Percentiles rank a stretch among this genome's conserved stretches.
phyloP scores from a whole-genome alignment of 164 flowering plant genomes.

The Taxillus chinensis region DNA sequence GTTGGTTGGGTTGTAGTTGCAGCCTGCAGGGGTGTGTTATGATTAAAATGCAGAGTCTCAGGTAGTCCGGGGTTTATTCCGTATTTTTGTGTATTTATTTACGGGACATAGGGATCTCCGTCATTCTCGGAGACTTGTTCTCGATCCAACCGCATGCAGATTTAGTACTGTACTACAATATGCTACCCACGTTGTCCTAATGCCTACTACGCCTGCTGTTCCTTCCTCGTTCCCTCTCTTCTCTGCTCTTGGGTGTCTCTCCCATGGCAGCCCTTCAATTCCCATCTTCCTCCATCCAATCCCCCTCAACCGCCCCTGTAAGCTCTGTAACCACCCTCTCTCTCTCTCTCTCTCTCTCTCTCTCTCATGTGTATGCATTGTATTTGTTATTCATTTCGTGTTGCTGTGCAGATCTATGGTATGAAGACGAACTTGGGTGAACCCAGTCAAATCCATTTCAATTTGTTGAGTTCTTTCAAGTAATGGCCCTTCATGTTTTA shows the following conservation, averaged over 20 bases:
- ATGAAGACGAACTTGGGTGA: conserved; percentile 16
- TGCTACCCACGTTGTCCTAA: too few species aligned
- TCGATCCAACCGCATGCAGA: conserved; percentile 14
- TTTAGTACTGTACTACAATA: too few species aligned
- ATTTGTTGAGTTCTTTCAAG: conserved; percentile 22
- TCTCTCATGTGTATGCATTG: not conserved
- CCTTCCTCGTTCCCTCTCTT: too few species aligned
- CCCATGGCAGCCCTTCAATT: not conserved
- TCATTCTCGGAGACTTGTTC: conserved; percentile 31
- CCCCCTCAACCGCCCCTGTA: not conserved
- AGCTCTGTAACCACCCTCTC: not conserved
- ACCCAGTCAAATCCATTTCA: conserved; percentile 26
- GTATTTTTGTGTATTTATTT: too few species aligned
- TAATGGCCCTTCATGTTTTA: conserved; percentile 10
- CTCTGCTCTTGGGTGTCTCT: not conserved
- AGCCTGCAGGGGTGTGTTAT: too few species aligned
- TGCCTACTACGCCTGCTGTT: too few species aligned
- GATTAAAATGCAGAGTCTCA: too few species aligned
- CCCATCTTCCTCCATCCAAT: not conserved
- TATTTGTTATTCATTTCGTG: not conserved
- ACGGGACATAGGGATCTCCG: conserved; percentile 37
- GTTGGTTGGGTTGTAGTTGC: too few species aligned
- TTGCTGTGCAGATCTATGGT: conserved; percentile 37
- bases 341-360: not conserved
- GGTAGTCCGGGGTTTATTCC: too few species aligned